phyloP scores from a whole-genome alignment of 2,329 filamentous ascomycete genomes.

The Calonectria montana region DNA sequence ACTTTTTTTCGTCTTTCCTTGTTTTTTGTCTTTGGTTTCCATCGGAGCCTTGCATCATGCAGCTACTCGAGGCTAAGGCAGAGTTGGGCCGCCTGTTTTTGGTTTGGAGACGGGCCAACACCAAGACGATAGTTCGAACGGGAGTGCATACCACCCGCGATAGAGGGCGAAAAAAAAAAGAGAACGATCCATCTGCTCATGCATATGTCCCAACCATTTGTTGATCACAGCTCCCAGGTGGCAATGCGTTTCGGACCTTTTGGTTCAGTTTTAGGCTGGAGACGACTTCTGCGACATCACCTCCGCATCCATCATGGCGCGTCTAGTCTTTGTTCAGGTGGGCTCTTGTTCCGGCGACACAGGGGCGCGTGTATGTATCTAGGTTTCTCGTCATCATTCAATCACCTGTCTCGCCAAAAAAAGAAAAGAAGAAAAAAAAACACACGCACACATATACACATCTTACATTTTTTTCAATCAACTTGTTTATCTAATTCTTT shows the following conservation, averaged over 20 bases:
- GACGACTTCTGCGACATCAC: not conserved
- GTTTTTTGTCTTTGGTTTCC: not conserved
- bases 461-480: not conserved
- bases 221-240: not conserved
- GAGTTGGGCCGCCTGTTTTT: not conserved
- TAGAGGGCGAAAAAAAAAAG: not conserved
- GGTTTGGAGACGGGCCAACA: constrained; percentile 1
- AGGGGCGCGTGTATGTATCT: not conserved
- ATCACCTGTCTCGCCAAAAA: not conserved
- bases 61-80: constrained; percentile 5
- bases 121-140: constrained; percentile 5
- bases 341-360: not conserved
- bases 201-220: not conserved
- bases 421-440: no score
- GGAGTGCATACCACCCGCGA: constrained; percentile 3
- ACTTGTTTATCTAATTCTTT: not conserved
- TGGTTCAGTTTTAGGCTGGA: not conserved
- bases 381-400: not conserved
- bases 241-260: constrained; percentile 2
- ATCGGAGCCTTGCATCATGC: constrained; percentile 8
- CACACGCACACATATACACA: no score
- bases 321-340: not conserved
- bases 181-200: constrained; percentile 4
- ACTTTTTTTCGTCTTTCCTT: not conserved
- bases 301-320: constrained; percentile 5